Conservation (phyloP, 108 stramenopile genomes). For the Cyclotella kingstonii region DNA sequence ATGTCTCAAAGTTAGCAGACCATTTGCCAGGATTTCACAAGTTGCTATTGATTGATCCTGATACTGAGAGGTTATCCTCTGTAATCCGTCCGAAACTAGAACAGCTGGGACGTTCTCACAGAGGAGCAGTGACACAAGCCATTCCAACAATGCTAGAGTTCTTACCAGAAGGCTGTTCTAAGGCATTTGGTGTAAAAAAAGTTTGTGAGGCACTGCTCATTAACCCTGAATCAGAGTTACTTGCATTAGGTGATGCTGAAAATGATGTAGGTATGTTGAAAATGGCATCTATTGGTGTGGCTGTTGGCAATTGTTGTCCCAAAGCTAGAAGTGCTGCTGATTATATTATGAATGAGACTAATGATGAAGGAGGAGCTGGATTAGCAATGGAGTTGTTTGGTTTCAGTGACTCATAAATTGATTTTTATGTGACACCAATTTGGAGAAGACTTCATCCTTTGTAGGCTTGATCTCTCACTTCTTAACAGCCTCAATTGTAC, state of each 20-base stretch:
- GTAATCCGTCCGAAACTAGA: slow-evolving; percentile 70
- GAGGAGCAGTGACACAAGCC: slow-evolving; percentile 77
- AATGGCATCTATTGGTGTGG: slow-evolving; percentile 77
- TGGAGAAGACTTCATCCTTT: no score
- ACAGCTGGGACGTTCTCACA: slow-evolving; percentile 50
- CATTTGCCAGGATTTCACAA: slow-evolving; percentile 75
- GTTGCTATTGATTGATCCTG: slow-evolving; percentile 74
- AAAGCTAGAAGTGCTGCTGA: slow-evolving; percentile 73
- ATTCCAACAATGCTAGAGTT: slow-evolving; percentile 91
- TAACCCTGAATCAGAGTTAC: slow-evolving; percentile 54
- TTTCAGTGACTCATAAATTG: slow-evolving; percentile 21
- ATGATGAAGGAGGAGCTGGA: slow-evolving; percentile 91
- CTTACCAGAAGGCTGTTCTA: slow-evolving; percentile 84
- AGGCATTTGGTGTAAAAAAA: slow-evolving; percentile 82
- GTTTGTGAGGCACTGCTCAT: slow-evolving; percentile 76
- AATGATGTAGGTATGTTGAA: slow-evolving; percentile 89
- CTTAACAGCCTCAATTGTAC: no score
- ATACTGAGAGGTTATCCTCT: slow-evolving; percentile 49
- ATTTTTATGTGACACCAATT: not conserved
- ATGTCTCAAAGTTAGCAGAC: slow-evolving; percentile 22
- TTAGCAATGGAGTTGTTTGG: slow-evolving; percentile 75
- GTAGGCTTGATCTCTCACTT: no score
- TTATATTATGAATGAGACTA: slow-evolving; percentile 71
- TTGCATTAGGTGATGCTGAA: slow-evolving; percentile 92
- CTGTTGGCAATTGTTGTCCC: slow-evolving; percentile 83